Evolutionary conservation across 2,329 filamentous ascomycete species (phyloP).

Genomic region (Metarhizium guizhouense): DNA sequence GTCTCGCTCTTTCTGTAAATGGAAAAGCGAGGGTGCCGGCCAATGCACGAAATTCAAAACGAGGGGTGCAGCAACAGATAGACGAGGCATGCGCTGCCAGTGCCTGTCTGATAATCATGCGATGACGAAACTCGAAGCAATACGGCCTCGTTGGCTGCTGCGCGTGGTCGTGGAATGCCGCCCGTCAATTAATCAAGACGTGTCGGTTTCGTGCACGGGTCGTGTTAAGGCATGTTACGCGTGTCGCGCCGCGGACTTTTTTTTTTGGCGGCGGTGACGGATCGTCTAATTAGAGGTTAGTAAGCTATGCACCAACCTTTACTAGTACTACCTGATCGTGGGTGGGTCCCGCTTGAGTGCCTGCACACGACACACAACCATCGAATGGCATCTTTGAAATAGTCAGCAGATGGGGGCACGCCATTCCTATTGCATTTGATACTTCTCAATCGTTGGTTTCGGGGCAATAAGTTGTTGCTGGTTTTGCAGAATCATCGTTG

Average conservation of each 20-base stretch:
- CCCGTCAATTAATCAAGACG: slow-evolving; percentile 27
- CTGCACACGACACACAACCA: too few relatives aligned
- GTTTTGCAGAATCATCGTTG: too few relatives aligned
- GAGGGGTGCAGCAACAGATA: slow-evolving; percentile 3
- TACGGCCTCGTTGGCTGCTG: neutral
- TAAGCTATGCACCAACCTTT: too few relatives aligned
- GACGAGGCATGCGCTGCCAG: slow-evolving; percentile 8
- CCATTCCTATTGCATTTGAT: too few relatives aligned
- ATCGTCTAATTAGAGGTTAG: too few relatives aligned
- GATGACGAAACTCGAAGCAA: slow-evolving; percentile 3
- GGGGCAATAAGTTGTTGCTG: too few relatives aligned
- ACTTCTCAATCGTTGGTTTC: too few relatives aligned
- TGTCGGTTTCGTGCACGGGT: slow-evolving; percentile 34
- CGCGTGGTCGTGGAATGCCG: slow-evolving; percentile 14
- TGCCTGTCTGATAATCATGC: neutral
- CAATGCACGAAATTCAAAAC: neutral
- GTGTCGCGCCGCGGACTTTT: slow-evolving; percentile 4
- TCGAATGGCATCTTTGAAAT: too few relatives aligned
- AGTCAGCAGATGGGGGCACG: too few relatives aligned
- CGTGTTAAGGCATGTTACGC: slow-evolving; percentile 24
- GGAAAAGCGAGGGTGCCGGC: neutral
- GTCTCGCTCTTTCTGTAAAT: neutral
- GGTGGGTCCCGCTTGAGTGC: too few relatives aligned
- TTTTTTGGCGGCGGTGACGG: neutral
- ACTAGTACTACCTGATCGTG: too few relatives aligned